Base-by-base conservation (phyloP, 2,329 filamentous ascomycete species). In the Colletotrichum lindemuthianum region DNA sequence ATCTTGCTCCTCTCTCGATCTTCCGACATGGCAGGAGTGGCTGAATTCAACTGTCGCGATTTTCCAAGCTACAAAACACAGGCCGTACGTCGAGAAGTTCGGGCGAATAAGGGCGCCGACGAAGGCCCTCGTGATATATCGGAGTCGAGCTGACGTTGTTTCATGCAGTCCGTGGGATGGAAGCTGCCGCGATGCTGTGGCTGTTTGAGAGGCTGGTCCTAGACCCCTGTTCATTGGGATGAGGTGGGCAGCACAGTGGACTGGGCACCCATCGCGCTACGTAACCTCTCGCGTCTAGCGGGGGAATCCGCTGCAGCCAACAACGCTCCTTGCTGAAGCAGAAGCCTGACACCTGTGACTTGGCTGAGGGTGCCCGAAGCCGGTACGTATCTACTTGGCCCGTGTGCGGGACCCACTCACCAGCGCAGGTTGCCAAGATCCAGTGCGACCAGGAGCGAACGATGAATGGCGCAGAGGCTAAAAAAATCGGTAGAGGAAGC, bases 1-100 rank as follows among this genome's bases (percentile, higher is more conserved):
- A 88, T 86, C 76, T 85, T 87, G 74, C 81, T 83, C 69, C 83
- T 81, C 52, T 65, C 61, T 32, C 58, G 58, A 70, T 88, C 86
- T 69, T 89, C 86, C 12, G 86, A 88, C 87, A 90, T 90, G 70
- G 61, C 72, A 73, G 50, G 63, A 24, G 24, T 61, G 41, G 33
- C 40, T 45, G 47, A 8, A n/a, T 53, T 24, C n/a, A 41, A 41
- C 43, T 37, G 8, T 43, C 6, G 33, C 24, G 13, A 36, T 9
- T 33, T n/a, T 37, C 8, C 40, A 12, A 12, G n/a, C 43, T 13
- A 33, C 15, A 36, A 34, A 10, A 15, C 45, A 33, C 11, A 13
- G 24, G 39, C 15, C 9, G 34, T 34, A 45, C 13, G 40, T 60
- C 32, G 39, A 50, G 15, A 3, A n/a, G 13, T 40, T 10, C 15